phyloP scores from a whole-genome alignment of 2,329 filamentous ascomycete genomes.

The Chalaropsis ovoidea region DNA sequence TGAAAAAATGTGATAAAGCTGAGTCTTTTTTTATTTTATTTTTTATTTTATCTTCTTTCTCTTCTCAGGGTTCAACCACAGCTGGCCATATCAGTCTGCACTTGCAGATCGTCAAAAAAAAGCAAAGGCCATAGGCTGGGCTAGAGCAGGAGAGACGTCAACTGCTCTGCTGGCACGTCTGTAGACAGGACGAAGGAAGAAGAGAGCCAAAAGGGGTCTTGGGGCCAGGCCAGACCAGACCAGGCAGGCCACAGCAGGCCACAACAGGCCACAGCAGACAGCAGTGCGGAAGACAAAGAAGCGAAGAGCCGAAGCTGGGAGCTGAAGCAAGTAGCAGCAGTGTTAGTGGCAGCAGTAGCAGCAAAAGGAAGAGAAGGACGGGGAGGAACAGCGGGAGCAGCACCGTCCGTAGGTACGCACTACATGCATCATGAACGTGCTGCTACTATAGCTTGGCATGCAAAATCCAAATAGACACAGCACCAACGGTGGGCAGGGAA shows the following conservation, averaged over 20 bases:
- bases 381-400: background rate
- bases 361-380: background rate
- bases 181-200: background rate
- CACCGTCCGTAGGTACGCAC: background rate
- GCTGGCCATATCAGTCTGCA: background rate
- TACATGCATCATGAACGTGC: background rate
- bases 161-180: background rate
- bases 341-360: background rate
- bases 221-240: background rate
- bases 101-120: background rate
- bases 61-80: slow-evolving; percentile 6
- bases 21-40: background rate
- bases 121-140: too few species aligned
- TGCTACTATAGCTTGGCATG: background rate
- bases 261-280: background rate
- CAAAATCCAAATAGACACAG: background rate
- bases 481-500: background rate
- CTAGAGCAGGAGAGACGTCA: too few species aligned
- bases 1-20: background rate
- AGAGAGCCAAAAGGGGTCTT: background rate
- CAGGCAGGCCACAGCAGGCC: too few species aligned
- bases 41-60: background rate
- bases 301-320: slow-evolving; percentile 9
- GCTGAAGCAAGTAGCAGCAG: background rate
- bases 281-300: background rate